phyloP scores from a whole-genome alignment of 1,139 yeast genomes.

The Yamadazyma triangularis region DNA sequence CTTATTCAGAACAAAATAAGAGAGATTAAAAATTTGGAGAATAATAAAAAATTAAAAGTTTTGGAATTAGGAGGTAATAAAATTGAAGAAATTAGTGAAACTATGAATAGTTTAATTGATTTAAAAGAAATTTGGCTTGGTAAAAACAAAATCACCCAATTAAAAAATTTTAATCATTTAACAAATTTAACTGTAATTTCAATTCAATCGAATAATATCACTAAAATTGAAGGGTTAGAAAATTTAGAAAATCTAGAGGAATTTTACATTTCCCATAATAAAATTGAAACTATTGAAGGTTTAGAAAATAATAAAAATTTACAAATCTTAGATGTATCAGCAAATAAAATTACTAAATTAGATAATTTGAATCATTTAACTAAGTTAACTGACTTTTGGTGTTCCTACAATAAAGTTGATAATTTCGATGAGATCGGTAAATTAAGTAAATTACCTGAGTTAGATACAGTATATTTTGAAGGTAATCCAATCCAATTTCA shows the following conservation, averaged over 20 bases:
- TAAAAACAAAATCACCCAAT: constrained; percentile 66
- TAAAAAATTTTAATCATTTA: constrained; percentile 62
- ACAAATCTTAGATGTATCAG: constrained; percentile 75
- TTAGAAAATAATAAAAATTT: constrained; percentile 67
- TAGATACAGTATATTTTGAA: constrained; percentile 91
- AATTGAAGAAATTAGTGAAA: constrained; percentile 58
- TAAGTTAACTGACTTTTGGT: constrained; percentile 88
- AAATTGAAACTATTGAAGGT: constrained; percentile 70
- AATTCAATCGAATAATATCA: constrained; percentile 81
- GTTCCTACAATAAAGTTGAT: constrained; percentile 69
- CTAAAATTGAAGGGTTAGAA: constrained; percentile 79
- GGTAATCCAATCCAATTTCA: constrained; percentile 83
- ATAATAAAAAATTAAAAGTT: constrained; percentile 56
- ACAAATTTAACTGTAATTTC: constrained; percentile 70
- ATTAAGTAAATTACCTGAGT: constrained; percentile 54
- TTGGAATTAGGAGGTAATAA: constrained; percentile 92
- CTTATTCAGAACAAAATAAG: constrained; percentile 86
- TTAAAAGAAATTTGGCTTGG: constrained; percentile 90
- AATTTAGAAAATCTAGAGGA: constrained; percentile 71
- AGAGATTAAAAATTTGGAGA: constrained; percentile 63
- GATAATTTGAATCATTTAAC: constrained; percentile 62
- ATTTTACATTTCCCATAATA: constrained; percentile 84
- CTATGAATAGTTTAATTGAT: constrained; percentile 47
- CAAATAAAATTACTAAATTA: constrained; percentile 60
- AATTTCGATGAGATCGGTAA: constrained; percentile 65